These are phyloP conservation scores for Eutypa lata DNA, from an alignment of 2,329 filamentous ascomycete species.

Conservation along the genomic window DNA sequence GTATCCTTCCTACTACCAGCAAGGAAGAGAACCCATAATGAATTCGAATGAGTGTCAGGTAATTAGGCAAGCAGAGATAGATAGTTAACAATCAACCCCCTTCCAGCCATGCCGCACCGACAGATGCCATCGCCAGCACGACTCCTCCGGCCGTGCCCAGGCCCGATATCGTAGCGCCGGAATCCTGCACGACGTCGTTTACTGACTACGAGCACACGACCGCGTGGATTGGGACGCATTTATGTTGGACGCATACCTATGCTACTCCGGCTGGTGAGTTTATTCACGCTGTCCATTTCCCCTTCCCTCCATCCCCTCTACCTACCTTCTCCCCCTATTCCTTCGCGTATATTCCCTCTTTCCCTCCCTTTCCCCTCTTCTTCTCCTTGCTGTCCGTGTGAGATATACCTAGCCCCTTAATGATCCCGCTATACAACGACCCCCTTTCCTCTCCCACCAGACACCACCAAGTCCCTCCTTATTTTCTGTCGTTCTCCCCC, in stretches of 20 bases:
- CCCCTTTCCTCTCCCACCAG: too few species aligned
- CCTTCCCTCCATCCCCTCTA: slow-evolving; percentile 4
- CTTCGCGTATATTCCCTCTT: slow-evolving; percentile 5
- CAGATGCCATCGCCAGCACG: not conserved
- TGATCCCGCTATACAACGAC: too few species aligned
- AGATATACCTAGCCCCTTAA: too few species aligned
- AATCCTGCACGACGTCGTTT: slow-evolving; percentile 20
- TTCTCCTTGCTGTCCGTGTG: not conserved
- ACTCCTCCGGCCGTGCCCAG: too few species aligned
- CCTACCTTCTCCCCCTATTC: slow-evolving; percentile 8
- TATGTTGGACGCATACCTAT: slow-evolving; percentile 22
- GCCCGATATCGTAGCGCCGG: slow-evolving; percentile 17
- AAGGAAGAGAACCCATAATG: too few species aligned
- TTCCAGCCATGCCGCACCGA: slow-evolving; percentile 12
- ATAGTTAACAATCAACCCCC: too few species aligned
- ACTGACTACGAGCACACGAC: slow-evolving; percentile 18
- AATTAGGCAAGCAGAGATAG: too few species aligned
- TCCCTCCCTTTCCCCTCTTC: slow-evolving; percentile 1
- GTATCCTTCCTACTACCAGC: too few species aligned
- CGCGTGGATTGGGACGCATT: slow-evolving; percentile 15
- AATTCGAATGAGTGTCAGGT: too few species aligned
- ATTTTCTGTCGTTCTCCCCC: too few species aligned
- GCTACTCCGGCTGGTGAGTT: slow-evolving; percentile 14
- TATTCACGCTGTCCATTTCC: too few species aligned
- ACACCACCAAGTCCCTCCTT: too few species aligned